Evolutionary conservation across 2,329 filamentous ascomycete genomes (phyloP).

Genomic region (Cercospora sesami): DNA sequence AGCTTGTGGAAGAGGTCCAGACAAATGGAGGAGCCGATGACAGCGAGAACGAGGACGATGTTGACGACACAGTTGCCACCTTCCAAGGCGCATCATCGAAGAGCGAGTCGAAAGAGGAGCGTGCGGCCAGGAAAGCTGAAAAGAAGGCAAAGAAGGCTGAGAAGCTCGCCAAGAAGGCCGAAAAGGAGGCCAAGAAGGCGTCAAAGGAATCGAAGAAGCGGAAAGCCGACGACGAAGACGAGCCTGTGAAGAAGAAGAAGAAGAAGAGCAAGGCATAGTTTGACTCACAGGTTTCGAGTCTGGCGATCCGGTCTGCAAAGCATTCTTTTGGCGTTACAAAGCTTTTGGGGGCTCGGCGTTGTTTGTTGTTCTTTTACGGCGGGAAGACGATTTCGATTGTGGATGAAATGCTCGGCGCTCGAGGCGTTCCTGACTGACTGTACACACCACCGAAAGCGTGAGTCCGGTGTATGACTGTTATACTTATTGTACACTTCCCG

Average conservation of each 20-base stretch:
- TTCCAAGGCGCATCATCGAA: conserved; percentile 56
- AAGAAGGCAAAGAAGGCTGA: conserved; percentile 45
- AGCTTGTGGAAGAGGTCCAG: conserved; percentile 53
- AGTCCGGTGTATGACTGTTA: conserved; percentile 6
- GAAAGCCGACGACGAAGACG: conserved; percentile 26
- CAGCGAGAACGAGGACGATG: conserved; percentile 45
- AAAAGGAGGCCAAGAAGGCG: conserved; percentile 50
- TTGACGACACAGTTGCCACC: conserved; percentile 34
- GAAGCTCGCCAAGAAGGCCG: conserved; percentile 53
- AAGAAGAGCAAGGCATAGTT: conserved; percentile 31
- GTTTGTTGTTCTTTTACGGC: background rate
- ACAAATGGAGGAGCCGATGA: conserved; percentile 44
- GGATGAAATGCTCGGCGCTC: conserved; percentile 15
- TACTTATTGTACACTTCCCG: conserved; percentile 18
- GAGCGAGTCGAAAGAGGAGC: conserved; percentile 27
- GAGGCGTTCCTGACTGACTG: conserved; percentile 15
- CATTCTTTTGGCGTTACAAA: conserved; percentile 12
- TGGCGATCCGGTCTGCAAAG: background rate
- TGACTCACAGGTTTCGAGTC: background rate
- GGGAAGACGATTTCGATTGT: conserved; percentile 6
- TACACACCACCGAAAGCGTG: conserved; percentile 7
- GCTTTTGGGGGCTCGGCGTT: conserved; percentile 12
- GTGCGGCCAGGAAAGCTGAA: conserved; percentile 18
- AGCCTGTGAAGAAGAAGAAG: conserved; percentile 32
- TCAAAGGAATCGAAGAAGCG: conserved; percentile 55